Evolutionary conservation across 2,329 filamentous ascomycete genomes (phyloP), one percentile per base, ranked within the genome.

Genomic region (Aspergillus costaricaensis): DNA sequence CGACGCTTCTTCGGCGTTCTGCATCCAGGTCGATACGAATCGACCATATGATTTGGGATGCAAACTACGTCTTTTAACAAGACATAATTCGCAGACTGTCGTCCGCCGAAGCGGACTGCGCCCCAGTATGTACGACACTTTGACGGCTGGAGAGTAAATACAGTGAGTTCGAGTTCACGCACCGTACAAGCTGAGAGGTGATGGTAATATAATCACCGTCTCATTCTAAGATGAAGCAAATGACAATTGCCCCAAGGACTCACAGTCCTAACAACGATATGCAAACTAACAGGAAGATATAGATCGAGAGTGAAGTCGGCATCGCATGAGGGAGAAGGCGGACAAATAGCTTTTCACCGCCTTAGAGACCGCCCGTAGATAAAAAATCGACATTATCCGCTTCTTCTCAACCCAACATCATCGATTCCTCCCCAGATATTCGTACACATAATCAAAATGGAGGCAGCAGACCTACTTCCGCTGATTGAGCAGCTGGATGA

Each of bases 401-500:
- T 27, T 53, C 55, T 36, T 47, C 14, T 21, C 49, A 63, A 41
- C 21, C 36, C 8, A 23, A 44, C 32, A 25, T 48, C 30, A 19
- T 43, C 17, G 10, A 66, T 60, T 53, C 61, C 52, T 38, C 39
- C 23, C 53, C 55, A 51, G 8, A 58, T 39, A 15, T 8, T n/a
- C 51, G 55, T 36, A 36, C 32, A 36, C 32, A 36, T 36, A 36
- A 36, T 36, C 59, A 57, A 54, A 39, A 86, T 86, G 84, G 84
- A 86, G 41, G 74, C 79, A 15, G 65, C 78, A 65, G 83, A 90
- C 70, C 81, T 95, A 56, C 78, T 83, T 9, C 85, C 88, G 30
- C 84, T 91, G 55, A 81, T 96, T 54, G 86, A 90, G 69, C 85
- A 88, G 74, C 86, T 97, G 55, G 88, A 92, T 66, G 85, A 86